Evolutionary conservation across 352 stramenopile species (phyloP), one percentile per base, ranked within the genome.

Genomic region (Phytophthora podocarpi): DNA sequence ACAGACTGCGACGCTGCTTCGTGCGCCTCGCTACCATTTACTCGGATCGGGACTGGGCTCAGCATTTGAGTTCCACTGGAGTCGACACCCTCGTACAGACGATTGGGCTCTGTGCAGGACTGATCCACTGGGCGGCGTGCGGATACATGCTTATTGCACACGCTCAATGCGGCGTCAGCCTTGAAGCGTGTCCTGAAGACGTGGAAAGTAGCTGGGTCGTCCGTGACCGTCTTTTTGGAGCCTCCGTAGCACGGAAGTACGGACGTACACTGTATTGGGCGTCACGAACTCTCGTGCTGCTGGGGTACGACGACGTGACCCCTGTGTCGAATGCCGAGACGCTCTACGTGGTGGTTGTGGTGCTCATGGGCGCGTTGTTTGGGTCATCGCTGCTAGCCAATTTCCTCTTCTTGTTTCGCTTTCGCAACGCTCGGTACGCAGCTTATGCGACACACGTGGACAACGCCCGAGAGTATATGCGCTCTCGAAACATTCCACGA

Each of bases 401-500:
- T 5, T 89, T 85, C 26, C 64, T 88, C 2, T 91, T 91, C 55
- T 68, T 91, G 16, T 90, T 91, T 28, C 76, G 80, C 0, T 70
- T 87, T 47, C 78, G 80, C 26, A 87, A 87, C 21, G 69, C 68
- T 1, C 45, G 78, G 1, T 70, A 85, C 34, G 80, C 72, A 4
- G 71, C 73, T 16, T 89, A 80, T 37, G 61, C 74, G 0, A 39
- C 77, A 0, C 79, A 92, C 23, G 77, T 92, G 0, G 80, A 90
- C 46, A 91, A 91, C 26, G 78, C 81, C 0, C 60, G 76, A 15
- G 80, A 89, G 43, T 89, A 88, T 40, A 91, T 92, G 83, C 76
- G 82, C 32, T 77, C 67, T 3, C 78, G 85, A 31, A 83, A 79
- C 31, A 72, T 92, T 11, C 83, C 83, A 2, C 67, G 67, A 0